Evolutionary conservation across 768 basidiomycete genomes (phyloP), one percentile per base, ranked within the genome.

Genomic region (Suillus hirtellus): DNA sequence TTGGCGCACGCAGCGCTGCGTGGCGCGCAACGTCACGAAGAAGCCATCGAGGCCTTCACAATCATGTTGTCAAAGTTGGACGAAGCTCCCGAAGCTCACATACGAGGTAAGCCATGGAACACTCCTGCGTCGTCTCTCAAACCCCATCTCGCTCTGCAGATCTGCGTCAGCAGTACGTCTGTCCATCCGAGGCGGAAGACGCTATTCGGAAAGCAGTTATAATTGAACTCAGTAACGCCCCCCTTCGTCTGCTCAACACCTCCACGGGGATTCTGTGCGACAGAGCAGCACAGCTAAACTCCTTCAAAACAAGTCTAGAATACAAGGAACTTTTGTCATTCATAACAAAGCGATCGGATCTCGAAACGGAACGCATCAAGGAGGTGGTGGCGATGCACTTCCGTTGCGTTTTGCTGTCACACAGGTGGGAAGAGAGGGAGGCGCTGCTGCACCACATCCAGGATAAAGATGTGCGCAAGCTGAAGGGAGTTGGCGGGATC

Each of bases 321-420:
- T 44, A 44, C 3, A n/a, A 10, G 0, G 43, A 44, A 0, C 43
- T 44, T 44, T 1, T 44, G 0, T 44, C 43, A 44, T 44, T 8
- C 2, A 10, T 10, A n/a, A 44, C 5, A 0, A n/a, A 1, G 3
- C 1, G n/a, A n/a, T 6, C 3, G 4, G 10, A 44, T 3, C 4
- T n/a, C 19, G 8, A 2, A 44, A 44, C 3, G 9, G 14, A 10
- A 4, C 19, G 10, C 19, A 10, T 44, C 43, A 14, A n/a, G 10
- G 43, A n/a, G 9, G 19, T 11, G 9, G 43, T 44, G 31, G 31
- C 31, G 5, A 31, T 31, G 6, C 31, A 31, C 31, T 31, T 31
- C 44, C n/a, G 10, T 3, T 46, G 3, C 2, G 44, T 11, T 10
- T 1, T 46, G 10, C n/a, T 46, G 21, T 46, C 44, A 46, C 44